Base-by-base conservation (phyloP, 2,329 filamentous ascomycete genomes). In the Aspergillaceae sp. region DNA sequence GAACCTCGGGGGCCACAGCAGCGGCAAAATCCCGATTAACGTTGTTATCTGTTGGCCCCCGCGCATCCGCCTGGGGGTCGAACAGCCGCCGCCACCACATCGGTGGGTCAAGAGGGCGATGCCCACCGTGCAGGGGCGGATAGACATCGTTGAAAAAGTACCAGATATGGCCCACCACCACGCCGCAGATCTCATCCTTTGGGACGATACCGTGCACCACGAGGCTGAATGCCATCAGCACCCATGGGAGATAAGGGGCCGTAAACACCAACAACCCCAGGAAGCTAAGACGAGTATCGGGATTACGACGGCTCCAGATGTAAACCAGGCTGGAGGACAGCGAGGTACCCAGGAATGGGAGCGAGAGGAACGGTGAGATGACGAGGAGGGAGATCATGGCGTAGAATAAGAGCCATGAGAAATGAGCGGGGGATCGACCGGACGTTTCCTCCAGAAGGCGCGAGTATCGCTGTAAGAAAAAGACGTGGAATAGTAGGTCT, bases 81-180 rank as follows among this genome's bases (percentile, higher is more conserved):
- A 95, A 95, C 11, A 97, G 61, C 37, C 89, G 78, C 48, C 86
- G 79, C 91, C 91, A 98, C 83, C 87, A 96, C 48, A 73, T 71
- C 0, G 92, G 92, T 34, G 92, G 91, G 58, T 95, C 91, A 41
- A 98, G 75, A 0, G 92, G 92, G 46, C 87, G 78, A 43, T 85
- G 83, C 11, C 88, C 88, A 52, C 85, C 82, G 68, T 96, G 87
- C 38, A 96, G 78, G 3, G 89, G 86, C 3, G 92, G 92, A 67
- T 95, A 98, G 10, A 98, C 90, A 65, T 98, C 92, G 49, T 83
- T 87, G 68, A 97, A 96, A 72, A 96, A 98, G 68, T 97, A 98
- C 85, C 90, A 97, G 36, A 97, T 77, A 68, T 98, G 92, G 7
- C 92, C 92, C 35, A 97, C 90, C 7, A 92, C 82, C 10, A 96